Evolutionary conservation across 176 grass and related monocot genomes (phyloP).

Genomic region (Triticum monococcum): DNA sequence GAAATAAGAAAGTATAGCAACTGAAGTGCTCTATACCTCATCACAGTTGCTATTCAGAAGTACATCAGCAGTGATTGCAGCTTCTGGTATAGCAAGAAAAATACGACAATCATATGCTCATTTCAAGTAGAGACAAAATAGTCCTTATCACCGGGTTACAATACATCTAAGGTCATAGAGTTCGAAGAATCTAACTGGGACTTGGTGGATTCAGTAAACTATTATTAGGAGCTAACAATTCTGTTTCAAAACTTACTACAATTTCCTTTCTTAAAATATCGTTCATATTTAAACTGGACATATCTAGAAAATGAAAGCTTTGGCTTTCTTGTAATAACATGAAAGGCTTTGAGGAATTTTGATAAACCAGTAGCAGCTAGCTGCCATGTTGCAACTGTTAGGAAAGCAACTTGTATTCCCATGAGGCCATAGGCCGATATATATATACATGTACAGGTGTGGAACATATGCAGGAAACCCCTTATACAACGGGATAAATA

Average conservation of each 20-base stretch:
- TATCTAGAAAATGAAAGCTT: not conserved
- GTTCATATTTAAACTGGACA: not conserved
- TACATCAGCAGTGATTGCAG: slow-evolving; percentile 61
- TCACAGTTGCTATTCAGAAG: slow-evolving; percentile 87
- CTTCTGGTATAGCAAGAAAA: slow-evolving; percentile 78
- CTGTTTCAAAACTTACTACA: not conserved
- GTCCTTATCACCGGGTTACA: not conserved
- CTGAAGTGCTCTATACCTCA: slow-evolving; percentile 51
- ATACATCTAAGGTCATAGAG: slow-evolving; percentile 23
- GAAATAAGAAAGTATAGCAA: not conserved
- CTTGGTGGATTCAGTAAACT: not conserved
- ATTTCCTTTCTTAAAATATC: not conserved
- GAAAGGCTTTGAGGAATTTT: not conserved
- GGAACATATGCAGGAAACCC: no score
- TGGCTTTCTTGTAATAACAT: not conserved
- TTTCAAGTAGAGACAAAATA: slow-evolving; percentile 56
- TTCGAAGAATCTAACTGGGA: not conserved
- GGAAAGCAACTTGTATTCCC: no score
- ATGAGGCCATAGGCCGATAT: no score
- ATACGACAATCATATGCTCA: slow-evolving; percentile 64
- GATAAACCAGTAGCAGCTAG: not conserved
- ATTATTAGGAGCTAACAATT: not conserved
- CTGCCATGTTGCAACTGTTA: not conserved
- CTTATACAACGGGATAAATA: no score
- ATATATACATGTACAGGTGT: no score